phyloP scores from a whole-genome alignment of 805 yeast genomes.

The Torulaspora quercuum region DNA sequence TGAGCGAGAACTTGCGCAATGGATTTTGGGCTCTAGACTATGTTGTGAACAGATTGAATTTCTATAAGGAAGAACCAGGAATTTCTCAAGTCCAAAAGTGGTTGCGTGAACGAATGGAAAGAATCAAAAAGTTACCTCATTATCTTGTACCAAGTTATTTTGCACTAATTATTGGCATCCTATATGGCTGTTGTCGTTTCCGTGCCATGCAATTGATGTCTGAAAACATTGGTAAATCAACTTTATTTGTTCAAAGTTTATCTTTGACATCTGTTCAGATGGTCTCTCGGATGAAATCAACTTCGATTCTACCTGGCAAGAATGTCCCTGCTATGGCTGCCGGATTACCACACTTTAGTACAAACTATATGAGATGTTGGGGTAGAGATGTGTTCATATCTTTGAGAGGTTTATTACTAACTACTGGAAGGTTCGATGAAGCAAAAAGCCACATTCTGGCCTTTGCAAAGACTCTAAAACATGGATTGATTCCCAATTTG shows the following conservation, averaged over 20 bases:
- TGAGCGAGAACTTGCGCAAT: slow-evolving; percentile 72
- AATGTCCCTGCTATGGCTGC: slow-evolving; percentile 83
- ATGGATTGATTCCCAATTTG: slow-evolving; percentile 90
- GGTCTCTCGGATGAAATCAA: slow-evolving; percentile 68
- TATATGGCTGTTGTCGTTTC: slow-evolving; percentile 76
- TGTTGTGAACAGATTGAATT: slow-evolving; percentile 56
- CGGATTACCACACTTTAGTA: slow-evolving; percentile 91
- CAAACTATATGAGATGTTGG: slow-evolving; percentile 95
- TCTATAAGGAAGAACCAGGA: slow-evolving; percentile 48
- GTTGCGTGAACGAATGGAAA: slow-evolving; percentile 62
- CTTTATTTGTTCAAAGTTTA: slow-evolving; percentile 72
- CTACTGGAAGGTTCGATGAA: slow-evolving; percentile 72
- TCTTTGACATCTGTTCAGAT: slow-evolving; percentile 83
- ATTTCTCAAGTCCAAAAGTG: slow-evolving; percentile 59
- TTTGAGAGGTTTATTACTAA: slow-evolving; percentile 72
- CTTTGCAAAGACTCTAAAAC: slow-evolving; percentile 88
- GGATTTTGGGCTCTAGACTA: slow-evolving; percentile 92
- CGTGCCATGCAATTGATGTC: slow-evolving; percentile 60
- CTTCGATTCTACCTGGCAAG: slow-evolving; percentile 67
- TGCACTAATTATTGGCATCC: slow-evolving; percentile 73
- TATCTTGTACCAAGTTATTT: slow-evolving; percentile 85
- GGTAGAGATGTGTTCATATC: slow-evolving; percentile 95
- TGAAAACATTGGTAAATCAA: slow-evolving; percentile 52
- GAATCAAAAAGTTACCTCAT: slow-evolving; percentile 65
- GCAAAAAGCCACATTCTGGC: slow-evolving; percentile 79